Evolutionary conservation across 148 eudicot species (phyloP).

Genomic region (Rhododendron ovatum): DNA sequence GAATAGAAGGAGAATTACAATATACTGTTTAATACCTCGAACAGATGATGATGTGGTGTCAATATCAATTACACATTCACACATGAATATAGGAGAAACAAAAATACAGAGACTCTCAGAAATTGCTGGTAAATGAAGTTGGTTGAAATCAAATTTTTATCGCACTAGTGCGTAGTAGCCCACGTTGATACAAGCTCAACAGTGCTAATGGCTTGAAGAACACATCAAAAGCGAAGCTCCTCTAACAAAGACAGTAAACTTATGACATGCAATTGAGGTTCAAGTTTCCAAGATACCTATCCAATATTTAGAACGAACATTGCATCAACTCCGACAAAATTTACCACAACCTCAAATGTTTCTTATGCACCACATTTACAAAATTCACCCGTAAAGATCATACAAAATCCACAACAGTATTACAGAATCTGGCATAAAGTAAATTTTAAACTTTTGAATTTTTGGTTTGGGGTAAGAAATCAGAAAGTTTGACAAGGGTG

Average conservation of each 20-base stretch:
- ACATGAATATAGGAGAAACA: neutral
- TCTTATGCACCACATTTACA: neutral
- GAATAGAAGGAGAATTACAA: constrained; percentile 30
- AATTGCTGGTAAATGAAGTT: neutral
- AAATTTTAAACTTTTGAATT: no score
- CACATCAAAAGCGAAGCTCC: neutral
- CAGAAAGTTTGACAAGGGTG: neutral
- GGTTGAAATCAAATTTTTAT: no score
- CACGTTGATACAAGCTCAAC: no score
- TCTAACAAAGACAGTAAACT: neutral
- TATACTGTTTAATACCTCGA: neutral
- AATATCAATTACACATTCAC: neutral
- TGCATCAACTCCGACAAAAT: neutral
- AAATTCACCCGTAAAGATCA: neutral
- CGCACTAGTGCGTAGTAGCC: no score
- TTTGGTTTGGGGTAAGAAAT: neutral
- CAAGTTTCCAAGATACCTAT: neutral
- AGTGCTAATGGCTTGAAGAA: no score
- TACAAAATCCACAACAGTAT: neutral
- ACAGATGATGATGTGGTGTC: neutral
- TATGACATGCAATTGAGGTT: neutral
- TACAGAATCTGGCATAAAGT: neutral
- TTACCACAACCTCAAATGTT: neutral
- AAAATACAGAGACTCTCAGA: neutral
- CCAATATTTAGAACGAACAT: neutral